Evolutionary conservation across 1,284 basidiomycete genomes (phyloP), one percentile per base, ranked within the genome.

Genomic region (Irpex rosettiformis): DNA sequence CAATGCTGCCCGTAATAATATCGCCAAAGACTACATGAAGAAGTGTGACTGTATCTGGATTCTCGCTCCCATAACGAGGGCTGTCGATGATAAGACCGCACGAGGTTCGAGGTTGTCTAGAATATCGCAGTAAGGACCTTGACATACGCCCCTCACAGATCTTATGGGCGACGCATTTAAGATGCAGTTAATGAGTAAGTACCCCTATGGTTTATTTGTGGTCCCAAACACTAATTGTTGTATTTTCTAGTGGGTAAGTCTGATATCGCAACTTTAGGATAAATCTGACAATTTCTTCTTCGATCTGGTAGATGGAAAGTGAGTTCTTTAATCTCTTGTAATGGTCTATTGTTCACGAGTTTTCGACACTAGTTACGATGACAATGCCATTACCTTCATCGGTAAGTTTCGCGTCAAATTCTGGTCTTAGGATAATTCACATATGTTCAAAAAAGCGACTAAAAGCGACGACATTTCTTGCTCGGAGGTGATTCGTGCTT

Each of bases 21-120:
- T 84, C 53, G 81, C 82, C 1, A 82, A 82, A 65, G 75, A 79
- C 30, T 84, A 84, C 66, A 81, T 85, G 81, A 84, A 84, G 68
- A 82, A 80, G 59, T 79, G 79, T 56, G 74, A 81, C 49, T 82
- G 78, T 52, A 77, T 83, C 25, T 83, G 81, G 80, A 79, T 83
- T 61, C 67, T 83, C 5, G 81, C 81, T 1, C 80, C 81, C 2
- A 83, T 83, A 49, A 80, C 77, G 5, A 70, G 81, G 18, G 82
- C 82, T 30, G 81, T 84, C 0, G 80, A 83, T 58, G 80, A 83
- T 62, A 84, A 85, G 69, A 81, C 81, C 7, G 83, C 83, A 0
- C 75, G 79, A 72, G 82, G 82, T 79, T 62, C 59, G 63, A 65
- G 52, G 13, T 22, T 29, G 16, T 24, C 54, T 4, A 28, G 33